These are phyloP conservation scores for Candida labiduridarum DNA, from an alignment of 1,139 yeast genomes.

Conservation along the genomic window DNA sequence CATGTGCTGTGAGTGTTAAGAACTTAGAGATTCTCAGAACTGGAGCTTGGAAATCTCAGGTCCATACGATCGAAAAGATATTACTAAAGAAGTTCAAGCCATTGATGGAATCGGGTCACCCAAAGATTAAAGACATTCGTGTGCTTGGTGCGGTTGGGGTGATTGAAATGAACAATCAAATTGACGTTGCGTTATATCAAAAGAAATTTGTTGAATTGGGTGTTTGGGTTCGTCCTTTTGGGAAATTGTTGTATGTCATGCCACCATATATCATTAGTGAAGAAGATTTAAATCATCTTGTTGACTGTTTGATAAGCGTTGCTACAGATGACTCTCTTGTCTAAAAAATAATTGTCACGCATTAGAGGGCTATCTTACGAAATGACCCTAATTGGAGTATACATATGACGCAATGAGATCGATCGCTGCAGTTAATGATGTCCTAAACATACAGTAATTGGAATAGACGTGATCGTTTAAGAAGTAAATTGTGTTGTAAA, in stretches of 20 bases:
- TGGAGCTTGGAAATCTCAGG: constrained; percentile 1
- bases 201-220: constrained; percentile 3
- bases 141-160: constrained; percentile 5
- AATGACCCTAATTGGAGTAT: no score
- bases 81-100: not conserved
- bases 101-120: not conserved
- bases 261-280: constrained; percentile 1
- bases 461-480: no score
- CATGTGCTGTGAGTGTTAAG: constrained; percentile 2
- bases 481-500: no score
- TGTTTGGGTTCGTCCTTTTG: constrained; percentile 4
- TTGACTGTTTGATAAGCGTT: not conserved
- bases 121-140: constrained; percentile 3
- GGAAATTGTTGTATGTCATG: not conserved
- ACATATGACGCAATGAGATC: no score
- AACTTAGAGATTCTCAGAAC: constrained; percentile 2
- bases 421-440: no score
- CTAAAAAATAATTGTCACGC: no score
- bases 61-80: not conserved
- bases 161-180: constrained; percentile 2
- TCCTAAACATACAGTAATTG: no score
- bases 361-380: no score
- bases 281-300: not conserved
- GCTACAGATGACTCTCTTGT: not conserved
- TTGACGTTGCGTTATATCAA: not conserved